phyloP scores from a whole-genome alignment of 768 basidiomycete genomes.

The Termitomyces sp. region DNA sequence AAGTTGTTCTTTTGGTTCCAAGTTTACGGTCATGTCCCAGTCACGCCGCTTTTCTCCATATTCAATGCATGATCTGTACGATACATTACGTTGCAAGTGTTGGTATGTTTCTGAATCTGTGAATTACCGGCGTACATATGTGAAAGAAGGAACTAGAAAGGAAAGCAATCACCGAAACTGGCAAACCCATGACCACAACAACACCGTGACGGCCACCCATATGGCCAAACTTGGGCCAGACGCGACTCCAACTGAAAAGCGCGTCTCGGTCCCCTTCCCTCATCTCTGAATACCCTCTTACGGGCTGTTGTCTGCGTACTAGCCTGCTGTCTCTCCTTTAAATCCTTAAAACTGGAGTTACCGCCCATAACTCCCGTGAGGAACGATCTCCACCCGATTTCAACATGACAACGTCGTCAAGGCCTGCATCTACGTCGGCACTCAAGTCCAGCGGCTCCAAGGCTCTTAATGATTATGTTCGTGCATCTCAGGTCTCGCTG shows the following conservation, averaged over 20 bases:
- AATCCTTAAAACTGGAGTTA: constrained; percentile 19
- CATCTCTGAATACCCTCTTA: constrained; percentile 10
- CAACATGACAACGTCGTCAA: constrained; percentile 39
- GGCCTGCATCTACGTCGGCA: constrained; percentile 36
- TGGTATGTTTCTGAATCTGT: not conserved
- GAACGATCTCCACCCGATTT: constrained; percentile 15
- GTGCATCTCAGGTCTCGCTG: constrained; percentile 20
- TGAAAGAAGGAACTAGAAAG: constrained; percentile 8
- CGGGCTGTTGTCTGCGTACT: constrained; percentile 12
- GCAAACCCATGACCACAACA: constrained; percentile 16
- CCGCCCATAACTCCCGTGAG: constrained; percentile 11
- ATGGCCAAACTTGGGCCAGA: constrained; percentile 32
- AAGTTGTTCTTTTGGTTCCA: not conserved
- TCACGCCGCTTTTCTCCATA: constrained; percentile 7
- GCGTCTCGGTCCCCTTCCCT: constrained; percentile 20
- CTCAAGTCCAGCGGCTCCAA: constrained; percentile 44
- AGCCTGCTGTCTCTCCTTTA: constrained; percentile 21
- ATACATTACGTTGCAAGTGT: not conserved
- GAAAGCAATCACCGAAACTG: constrained; percentile 9
- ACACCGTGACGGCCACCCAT: constrained; percentile 29
- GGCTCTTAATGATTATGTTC: constrained; percentile 65
- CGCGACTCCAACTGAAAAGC: constrained; percentile 39
- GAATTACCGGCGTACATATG: not conserved
- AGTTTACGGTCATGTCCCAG: constrained; percentile 8
- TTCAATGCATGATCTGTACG: constrained; percentile 1